Evolutionary conservation across 2,329 filamentous ascomycete genomes (phyloP).

Genomic region (Botryosphaeria dothidea): DNA sequence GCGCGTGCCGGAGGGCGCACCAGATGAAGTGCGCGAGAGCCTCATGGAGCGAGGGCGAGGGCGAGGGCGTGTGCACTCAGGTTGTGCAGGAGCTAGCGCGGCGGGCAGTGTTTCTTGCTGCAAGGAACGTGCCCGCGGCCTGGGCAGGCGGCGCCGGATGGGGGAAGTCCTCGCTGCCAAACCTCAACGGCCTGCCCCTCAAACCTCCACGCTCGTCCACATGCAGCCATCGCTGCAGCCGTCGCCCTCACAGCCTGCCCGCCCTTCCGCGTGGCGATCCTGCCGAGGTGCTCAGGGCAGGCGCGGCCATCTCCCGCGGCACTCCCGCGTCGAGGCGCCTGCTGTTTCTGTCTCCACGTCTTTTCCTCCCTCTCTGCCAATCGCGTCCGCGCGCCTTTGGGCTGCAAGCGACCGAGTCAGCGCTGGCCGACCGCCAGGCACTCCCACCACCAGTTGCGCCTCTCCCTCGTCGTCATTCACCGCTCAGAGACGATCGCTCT

Average conservation of each 20-base stretch:
- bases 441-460: neutral
- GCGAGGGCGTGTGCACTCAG: neutral
- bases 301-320: neutral
- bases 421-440: neutral
- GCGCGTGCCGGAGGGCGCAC: neutral
- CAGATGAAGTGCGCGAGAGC: neutral
- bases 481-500: neutral
- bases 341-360: too few relatives aligned
- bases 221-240: neutral
- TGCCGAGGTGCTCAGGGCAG: neutral
- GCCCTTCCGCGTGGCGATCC: neutral
- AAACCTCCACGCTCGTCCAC: neutral
- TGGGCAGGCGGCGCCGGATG: too few relatives aligned
- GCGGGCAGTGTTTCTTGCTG: neutral
- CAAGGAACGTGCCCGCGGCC: neutral
- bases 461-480: neutral
- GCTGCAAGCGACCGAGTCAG: neutral
- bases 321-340: neutral
- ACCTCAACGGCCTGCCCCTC: neutral
- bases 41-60: neutral
- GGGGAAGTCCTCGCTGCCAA: too few relatives aligned
- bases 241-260: neutral
- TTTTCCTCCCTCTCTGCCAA: too few relatives aligned
- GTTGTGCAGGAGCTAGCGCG: constrained; percentile 5
- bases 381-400: too few relatives aligned